Evolutionary conservation across 495 filamentous ascomycete genomes (phyloP).

Genomic region (Aspergillus funiculosus): DNA sequence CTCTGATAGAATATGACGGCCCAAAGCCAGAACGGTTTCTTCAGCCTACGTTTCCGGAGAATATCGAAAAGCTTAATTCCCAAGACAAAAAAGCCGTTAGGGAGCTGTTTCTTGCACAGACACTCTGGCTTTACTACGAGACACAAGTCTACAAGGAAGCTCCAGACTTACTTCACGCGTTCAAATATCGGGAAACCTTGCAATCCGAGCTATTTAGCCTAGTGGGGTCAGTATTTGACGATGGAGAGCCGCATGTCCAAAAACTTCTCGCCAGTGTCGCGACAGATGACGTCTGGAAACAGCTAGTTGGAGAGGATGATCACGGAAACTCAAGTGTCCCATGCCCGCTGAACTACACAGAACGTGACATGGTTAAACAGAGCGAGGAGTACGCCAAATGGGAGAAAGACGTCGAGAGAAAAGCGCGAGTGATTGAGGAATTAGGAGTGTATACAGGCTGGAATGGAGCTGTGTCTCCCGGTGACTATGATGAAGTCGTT

Average conservation of each 20-base stretch:
- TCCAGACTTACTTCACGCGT: constrained; percentile 1
- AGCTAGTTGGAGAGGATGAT: constrained; percentile 4
- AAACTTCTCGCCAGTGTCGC: neutral
- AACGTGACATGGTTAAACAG: neutral
- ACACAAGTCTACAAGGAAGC: constrained; percentile 5
- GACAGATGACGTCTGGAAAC: neutral
- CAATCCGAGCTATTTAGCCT: neutral
- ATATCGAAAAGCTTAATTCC: constrained; percentile 2
- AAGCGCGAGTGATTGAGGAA: constrained; percentile 6
- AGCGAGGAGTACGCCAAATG: constrained; percentile 7
- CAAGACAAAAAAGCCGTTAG: constrained; percentile 6
- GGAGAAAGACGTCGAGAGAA: constrained; percentile 9
- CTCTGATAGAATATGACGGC: constrained; percentile 14
- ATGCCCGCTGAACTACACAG: constrained; percentile 4
- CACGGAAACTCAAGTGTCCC: neutral
- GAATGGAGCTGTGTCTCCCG: constrained; percentile 6
- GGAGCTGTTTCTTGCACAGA: constrained; percentile 3
- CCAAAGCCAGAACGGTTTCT: constrained; percentile 7
- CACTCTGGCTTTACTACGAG: constrained; percentile 11
- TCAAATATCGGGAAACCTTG: constrained; percentile 9
- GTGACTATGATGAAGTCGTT: constrained; percentile 8
- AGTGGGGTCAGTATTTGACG: constrained; percentile 8
- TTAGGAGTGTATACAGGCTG: constrained; percentile 10
- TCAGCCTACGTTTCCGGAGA: neutral
- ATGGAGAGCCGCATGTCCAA: constrained; percentile 13